phyloP scores from a whole-genome alignment of 2,329 filamentous ascomycete genomes.

The Pseudogymnoascus sp. region DNA sequence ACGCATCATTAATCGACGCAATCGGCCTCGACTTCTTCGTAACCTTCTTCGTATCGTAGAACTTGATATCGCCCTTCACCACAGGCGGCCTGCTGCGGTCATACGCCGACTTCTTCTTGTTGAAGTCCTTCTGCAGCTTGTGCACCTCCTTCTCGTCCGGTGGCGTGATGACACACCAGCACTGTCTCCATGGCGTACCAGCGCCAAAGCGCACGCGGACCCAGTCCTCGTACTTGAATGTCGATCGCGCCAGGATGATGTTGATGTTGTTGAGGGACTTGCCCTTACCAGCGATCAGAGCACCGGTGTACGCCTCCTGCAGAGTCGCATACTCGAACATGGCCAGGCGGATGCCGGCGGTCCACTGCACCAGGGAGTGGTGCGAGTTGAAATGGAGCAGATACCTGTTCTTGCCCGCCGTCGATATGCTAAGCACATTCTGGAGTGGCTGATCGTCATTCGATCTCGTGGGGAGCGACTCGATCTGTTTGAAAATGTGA shows the following conservation, averaged over 20 bases:
- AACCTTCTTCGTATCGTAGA: conserved; percentile 85
- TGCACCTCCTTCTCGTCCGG: conserved; percentile 88
- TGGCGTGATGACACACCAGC: conserved; percentile 90
- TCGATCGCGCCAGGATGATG: conserved; percentile 73
- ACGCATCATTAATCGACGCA: conserved; percentile 83
- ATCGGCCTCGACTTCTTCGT: conserved; percentile 88
- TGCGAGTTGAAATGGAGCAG: conserved; percentile 93
- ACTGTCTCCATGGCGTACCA: conserved; percentile 90
- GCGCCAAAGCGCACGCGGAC: conserved; percentile 90
- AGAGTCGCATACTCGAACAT: conserved; percentile 92
- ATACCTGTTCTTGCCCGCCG: conserved; percentile 90
- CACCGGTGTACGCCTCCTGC: conserved; percentile 94
- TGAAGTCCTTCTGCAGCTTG: conserved; percentile 72
- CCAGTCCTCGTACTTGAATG: conserved; percentile 80
- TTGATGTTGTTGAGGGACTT: conserved; percentile 84
- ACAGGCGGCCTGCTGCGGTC: conserved; percentile 59
- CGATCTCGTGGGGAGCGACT: conserved; percentile 79
- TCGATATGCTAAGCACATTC: conserved; percentile 92
- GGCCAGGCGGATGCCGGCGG: conserved; percentile 80
- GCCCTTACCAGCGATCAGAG: conserved; percentile 89
- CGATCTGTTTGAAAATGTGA: conserved; percentile 50
- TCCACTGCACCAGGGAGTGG: conserved; percentile 91
- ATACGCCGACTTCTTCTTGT: conserved; percentile 76
- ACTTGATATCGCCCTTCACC: conserved; percentile 84
- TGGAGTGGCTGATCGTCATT: conserved; percentile 70